These are phyloP conservation scores for Trichosporon inkin DNA, from an alignment of 1,284 basidiomycete genomes.

Conservation along the genomic window DNA sequence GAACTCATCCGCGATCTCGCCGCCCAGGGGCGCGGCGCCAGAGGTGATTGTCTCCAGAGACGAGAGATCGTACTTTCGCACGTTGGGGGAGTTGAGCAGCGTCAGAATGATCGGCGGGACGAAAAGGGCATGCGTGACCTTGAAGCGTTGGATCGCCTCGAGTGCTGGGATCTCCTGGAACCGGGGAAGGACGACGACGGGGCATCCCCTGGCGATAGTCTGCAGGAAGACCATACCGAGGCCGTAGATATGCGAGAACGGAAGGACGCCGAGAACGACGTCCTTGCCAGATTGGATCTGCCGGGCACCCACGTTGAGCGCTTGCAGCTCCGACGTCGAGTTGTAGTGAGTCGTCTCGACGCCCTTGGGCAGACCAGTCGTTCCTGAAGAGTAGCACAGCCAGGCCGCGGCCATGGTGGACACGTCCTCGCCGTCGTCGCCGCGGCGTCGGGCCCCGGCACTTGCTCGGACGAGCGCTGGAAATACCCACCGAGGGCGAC, in stretches of 20 bases:
- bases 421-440: too few relatives aligned
- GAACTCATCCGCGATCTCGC: constrained; percentile 36
- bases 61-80: constrained; percentile 65
- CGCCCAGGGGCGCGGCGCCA: constrained; percentile 76
- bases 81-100: constrained; percentile 53
- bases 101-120: constrained; percentile 79
- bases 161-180: constrained; percentile 61
- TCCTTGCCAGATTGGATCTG: constrained; percentile 11
- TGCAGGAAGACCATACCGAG: constrained; percentile 55
- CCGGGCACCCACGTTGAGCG: not conserved
- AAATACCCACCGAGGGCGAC: too few relatives aligned
- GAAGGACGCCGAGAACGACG: constrained; percentile 20
- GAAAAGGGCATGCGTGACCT: constrained; percentile 61
- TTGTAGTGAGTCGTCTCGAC: constrained; percentile 51
- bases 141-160: constrained; percentile 64
- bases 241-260: constrained; percentile 23
- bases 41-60: constrained; percentile 62
- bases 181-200: constrained; percentile 64
- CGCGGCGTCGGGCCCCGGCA: too few relatives aligned
- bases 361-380: constrained; percentile 51
- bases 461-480: too few relatives aligned
- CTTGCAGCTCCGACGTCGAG: constrained; percentile 49
- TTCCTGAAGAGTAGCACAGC: constrained; percentile 67
- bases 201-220: constrained; percentile 58
- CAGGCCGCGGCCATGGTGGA: too few relatives aligned